phyloP scores from a whole-genome alignment of 148 eudicot species.

The Chenopodium album region DNA sequence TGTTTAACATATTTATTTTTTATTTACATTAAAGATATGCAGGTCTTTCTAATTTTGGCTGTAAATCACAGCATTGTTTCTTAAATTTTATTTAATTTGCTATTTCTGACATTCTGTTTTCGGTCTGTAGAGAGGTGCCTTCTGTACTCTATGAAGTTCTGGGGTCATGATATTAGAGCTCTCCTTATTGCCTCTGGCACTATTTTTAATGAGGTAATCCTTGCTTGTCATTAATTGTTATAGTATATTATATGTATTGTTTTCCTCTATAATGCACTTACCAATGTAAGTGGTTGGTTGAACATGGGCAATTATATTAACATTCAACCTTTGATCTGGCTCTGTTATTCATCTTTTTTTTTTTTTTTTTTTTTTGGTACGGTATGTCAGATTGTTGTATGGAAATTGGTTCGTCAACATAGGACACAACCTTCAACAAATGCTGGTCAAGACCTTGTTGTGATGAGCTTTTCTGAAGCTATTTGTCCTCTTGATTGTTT shows the following conservation, averaged over 20 bases:
- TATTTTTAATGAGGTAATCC: conserved; percentile 80
- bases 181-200: conserved; percentile 88
- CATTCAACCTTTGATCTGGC: neutral
- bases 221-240: neutral
- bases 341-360: neutral
- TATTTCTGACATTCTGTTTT: conserved; percentile 11
- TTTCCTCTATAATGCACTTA: neutral
- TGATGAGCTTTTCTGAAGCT: conserved; percentile 10
- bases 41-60: neutral
- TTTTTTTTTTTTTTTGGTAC: neutral
- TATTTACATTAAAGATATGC: neutral
- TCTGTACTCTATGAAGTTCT: conserved; percentile 82
- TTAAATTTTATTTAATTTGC: neutral
- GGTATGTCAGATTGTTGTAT: conserved; percentile 67
- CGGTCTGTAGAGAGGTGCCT: conserved; percentile 72
- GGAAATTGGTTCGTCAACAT: conserved; percentile 55
- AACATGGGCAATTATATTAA: neutral
- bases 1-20: neutral
- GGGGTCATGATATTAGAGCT: conserved; percentile 52
- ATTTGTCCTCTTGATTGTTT: conserved; percentile 23
- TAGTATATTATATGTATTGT: neutral
- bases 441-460: conserved; percentile 23
- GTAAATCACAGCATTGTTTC: neutral
- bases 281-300: neutral
- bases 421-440: conserved; percentile 15